A percentile compares a stretch with the other conserved stretches of the same genome.
phyloP scores from a whole-genome alignment of 108 stramenopile genomes.

The Ochromonas danica region DNA sequence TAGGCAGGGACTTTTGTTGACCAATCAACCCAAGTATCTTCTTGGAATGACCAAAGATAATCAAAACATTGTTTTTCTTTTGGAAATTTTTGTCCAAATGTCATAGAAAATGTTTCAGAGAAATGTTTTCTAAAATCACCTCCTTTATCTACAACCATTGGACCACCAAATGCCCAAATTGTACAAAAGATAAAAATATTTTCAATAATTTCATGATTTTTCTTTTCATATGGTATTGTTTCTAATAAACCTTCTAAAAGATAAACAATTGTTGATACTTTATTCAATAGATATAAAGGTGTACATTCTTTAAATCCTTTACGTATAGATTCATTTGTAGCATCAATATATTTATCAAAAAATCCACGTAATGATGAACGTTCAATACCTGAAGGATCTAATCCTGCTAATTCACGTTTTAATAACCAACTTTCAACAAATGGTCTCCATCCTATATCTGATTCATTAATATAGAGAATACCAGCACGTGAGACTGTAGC shows the following conservation, averaged over 20 bases:
- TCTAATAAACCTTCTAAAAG: slow-evolving; percentile 67
- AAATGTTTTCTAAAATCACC: slow-evolving; percentile 74
- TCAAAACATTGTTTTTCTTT: slow-evolving; percentile 73
- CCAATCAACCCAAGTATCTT: slow-evolving; percentile 56
- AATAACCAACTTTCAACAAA: slow-evolving; percentile 78
- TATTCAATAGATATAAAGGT: slow-evolving; percentile 70
- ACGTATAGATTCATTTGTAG: slow-evolving; percentile 65
- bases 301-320: slow-evolving; percentile 77
- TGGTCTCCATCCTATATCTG: slow-evolving; percentile 81
- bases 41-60: slow-evolving; percentile 67
- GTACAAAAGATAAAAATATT: slow-evolving; percentile 70
- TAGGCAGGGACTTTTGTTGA: slow-evolving; percentile 58
- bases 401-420: slow-evolving; percentile 50
- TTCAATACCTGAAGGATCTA: slow-evolving; percentile 49
- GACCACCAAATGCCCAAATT: slow-evolving; percentile 87
- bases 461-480: slow-evolving; percentile 82
- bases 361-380: slow-evolving; percentile 65
- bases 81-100: slow-evolving; percentile 67
- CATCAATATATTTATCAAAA: slow-evolving; percentile 78
- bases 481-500: slow-evolving; percentile 85
- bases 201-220: slow-evolving; percentile 63
- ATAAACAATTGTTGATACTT: slow-evolving; percentile 71
- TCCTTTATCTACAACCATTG: slow-evolving; percentile 75
- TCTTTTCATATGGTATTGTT: slow-evolving; percentile 65
- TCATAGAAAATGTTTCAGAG: slow-evolving; percentile 62